Evolutionary conservation across 2,329 filamentous ascomycete genomes (phyloP).

Genomic region (Arthrobotrys pseudoclavata): DNA sequence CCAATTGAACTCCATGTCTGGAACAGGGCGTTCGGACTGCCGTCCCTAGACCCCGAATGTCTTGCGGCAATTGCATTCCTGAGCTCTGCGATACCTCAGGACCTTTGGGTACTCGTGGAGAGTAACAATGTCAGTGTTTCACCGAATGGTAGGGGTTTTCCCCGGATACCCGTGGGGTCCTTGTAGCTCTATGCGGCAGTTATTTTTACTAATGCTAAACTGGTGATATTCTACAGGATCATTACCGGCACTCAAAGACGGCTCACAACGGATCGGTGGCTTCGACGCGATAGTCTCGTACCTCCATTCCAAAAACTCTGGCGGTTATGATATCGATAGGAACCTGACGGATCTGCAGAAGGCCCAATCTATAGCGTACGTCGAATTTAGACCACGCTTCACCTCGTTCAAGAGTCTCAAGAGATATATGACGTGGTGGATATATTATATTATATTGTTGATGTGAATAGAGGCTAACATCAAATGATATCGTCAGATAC

Average conservation of each 20-base stretch:
- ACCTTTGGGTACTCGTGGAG: conserved; percentile 78
- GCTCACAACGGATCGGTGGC: conserved; percentile 72
- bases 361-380: conserved; percentile 58
- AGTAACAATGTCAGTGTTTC: conserved; percentile 80
- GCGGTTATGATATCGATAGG: conserved; percentile 53
- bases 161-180: conserved; percentile 51
- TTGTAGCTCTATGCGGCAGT: conserved; percentile 61
- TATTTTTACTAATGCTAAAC: conserved; percentile 14
- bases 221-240: conserved; percentile 67
- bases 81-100: conserved; percentile 72
- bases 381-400: neutral
- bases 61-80: conserved; percentile 85
- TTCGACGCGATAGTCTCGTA: conserved; percentile 75
- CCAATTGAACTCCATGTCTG: conserved; percentile 84
- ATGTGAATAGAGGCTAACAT: conserved; percentile 5
- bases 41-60: conserved; percentile 92
- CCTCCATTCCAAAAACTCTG: conserved; percentile 67
- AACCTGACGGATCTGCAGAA: conserved; percentile 42
- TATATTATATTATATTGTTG: neutral
- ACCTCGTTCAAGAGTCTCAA: neutral
- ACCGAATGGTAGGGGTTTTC: conserved; percentile 74
- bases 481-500: conserved; percentile 27
- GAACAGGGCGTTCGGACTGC: conserved; percentile 87
- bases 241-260: conserved; percentile 72
- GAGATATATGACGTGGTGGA: neutral